Conservation (phyloP, 2,329 filamentous ascomycete species). For the Alternaria ventricosa region DNA sequence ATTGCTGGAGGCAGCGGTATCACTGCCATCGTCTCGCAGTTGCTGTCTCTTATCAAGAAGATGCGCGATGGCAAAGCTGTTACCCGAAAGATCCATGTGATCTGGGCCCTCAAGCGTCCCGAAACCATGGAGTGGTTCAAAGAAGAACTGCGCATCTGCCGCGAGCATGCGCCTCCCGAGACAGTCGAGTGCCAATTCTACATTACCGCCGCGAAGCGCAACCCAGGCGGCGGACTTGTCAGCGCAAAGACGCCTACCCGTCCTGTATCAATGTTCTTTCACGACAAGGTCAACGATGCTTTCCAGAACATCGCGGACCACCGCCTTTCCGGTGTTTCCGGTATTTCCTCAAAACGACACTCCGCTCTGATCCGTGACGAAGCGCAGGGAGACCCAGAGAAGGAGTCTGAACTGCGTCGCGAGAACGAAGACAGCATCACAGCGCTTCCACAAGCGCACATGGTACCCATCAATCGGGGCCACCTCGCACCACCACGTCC, state of each 20-base stretch:
- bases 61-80: slow-evolving; percentile 96
- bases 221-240: slow-evolving; percentile 55
- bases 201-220: slow-evolving; percentile 78
- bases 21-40: slow-evolving; percentile 88
- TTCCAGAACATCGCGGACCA: slow-evolving; percentile 87
- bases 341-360: slow-evolving; percentile 64
- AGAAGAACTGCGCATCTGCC: slow-evolving; percentile 89
- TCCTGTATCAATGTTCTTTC: slow-evolving; percentile 76
- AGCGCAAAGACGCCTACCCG: slow-evolving; percentile 59
- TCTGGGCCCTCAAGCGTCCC: slow-evolving; percentile 91
- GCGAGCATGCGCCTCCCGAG: slow-evolving; percentile 85
- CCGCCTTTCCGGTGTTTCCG: slow-evolving; percentile 52
- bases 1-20: slow-evolving; percentile 95
- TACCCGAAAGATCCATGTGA: slow-evolving; percentile 85
- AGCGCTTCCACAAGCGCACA: slow-evolving; percentile 70
- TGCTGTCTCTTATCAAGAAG: slow-evolving; percentile 92
- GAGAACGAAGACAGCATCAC: slow-evolving; percentile 88
- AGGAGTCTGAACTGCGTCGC: slow-evolving; percentile 77
- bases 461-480: slow-evolving; percentile 34
- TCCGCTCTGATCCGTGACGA: slow-evolving; percentile 83
- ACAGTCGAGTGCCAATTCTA: slow-evolving; percentile 94
- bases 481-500: slow-evolving; percentile 52
- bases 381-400: slow-evolving; percentile 77
- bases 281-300: slow-evolving; percentile 86
- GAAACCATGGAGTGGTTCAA: slow-evolving; percentile 98